Evolutionary conservation across 768 basidiomycete species (phyloP), one percentile per base, ranked within the genome.

Genomic region (Lentinula lateritia): DNA sequence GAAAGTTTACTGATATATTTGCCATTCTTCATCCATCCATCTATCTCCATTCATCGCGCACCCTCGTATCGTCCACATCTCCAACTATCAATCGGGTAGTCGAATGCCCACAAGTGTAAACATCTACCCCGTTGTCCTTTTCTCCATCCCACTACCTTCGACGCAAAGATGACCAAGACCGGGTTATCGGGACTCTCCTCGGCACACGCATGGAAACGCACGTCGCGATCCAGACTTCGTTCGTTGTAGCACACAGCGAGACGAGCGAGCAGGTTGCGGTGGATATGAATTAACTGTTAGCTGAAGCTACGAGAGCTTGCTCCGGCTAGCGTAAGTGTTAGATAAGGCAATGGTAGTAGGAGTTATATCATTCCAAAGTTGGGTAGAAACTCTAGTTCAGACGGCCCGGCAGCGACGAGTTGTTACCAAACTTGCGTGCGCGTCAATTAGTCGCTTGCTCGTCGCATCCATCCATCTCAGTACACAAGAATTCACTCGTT

Each of bases 211-310:
- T 13, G 7, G 82, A 80, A 52, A 78, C 80, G 55, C 23, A 43
- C 8, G 77, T 98, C 64, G 89, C 92, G 66, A 86, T 97, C 64
- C 83, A 86, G 60, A 89, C 87, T 54, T 85, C 92, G 13, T 98
- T 97, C 71, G 94, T 93, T 18, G 93, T 98, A 35, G 82, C 95
- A 48, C 95, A 98, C 74, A 90, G 87, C 70, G 93, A 96, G 77
- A 92, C 90, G 35, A 87, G 86, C 70, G 92, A 96, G 69, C 93
- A 94, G 75, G 92, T 96, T 46, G 93, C 93, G 4, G 91, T 98
- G 63, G 95, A 98, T 71, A 93, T 94, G 87, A 94, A 96, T 55
- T 97, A 98, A 94, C 98, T 65, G 93, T 98, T 45, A 96, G 96
- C 66, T 98, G 96, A 23, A 23, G 23, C 23, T 23, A 23, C 23